Evolutionary conservation across 2,329 filamentous ascomycete genomes (phyloP).

Genomic region (Scedosporium boydii): DNA sequence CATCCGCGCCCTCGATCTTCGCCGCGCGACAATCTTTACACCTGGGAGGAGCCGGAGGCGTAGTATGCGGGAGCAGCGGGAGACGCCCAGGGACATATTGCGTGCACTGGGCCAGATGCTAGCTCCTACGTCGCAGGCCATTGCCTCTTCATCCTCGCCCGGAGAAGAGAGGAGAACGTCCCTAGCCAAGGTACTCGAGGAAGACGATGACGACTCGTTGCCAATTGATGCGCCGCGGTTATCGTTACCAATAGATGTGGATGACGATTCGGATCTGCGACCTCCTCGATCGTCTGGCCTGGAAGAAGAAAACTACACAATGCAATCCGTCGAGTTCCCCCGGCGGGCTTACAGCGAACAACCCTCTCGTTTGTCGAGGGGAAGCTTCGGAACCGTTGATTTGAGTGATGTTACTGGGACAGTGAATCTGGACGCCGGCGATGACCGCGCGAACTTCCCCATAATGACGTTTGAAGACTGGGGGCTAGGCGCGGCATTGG

Average conservation of each 20-base stretch:
- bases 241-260: constrained; percentile 42
- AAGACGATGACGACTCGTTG: constrained; percentile 37
- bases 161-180: constrained; percentile 16
- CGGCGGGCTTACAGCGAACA: constrained; percentile 40
- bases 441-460: constrained; percentile 44
- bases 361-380: constrained; percentile 36
- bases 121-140: constrained; percentile 35
- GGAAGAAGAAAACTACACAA: constrained; percentile 49
- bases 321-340: constrained; percentile 50
- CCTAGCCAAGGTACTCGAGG: constrained; percentile 15
- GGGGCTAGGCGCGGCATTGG: constrained; percentile 25
- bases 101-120: constrained; percentile 44
- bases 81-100: constrained; percentile 44
- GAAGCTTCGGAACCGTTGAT: constrained; percentile 42
- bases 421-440: constrained; percentile 25
- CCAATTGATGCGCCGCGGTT: constrained; percentile 42
- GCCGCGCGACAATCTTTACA: constrained; percentile 50
- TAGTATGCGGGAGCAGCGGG: constrained; percentile 45
- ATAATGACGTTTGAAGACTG: constrained; percentile 33
- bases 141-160: constrained; percentile 38
- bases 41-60: constrained; percentile 49
- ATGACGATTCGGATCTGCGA: constrained; percentile 40
- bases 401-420: constrained; percentile 41
- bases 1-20: constrained; percentile 46
- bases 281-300: constrained; percentile 45